Conservation (phyloP, 2,329 filamentous ascomycete species). For the Ophiosphaerella korrae region DNA sequence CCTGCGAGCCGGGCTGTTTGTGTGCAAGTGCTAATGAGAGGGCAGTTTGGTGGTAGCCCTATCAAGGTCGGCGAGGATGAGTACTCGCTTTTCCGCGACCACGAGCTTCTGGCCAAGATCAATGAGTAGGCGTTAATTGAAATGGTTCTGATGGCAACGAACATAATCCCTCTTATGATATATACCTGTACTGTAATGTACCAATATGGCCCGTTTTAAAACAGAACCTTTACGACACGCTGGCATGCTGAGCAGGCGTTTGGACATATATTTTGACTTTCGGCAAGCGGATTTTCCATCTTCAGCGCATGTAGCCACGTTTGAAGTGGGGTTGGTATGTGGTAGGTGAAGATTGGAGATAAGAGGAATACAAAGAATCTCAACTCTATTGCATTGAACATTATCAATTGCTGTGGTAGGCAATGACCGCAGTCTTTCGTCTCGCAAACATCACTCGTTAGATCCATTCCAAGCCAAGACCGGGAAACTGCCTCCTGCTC, state of each 20-base stretch:
- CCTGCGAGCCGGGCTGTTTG: too few relatives aligned
- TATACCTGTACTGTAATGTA: conserved; percentile 36
- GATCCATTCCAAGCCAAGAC: not conserved
- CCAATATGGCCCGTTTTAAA: conserved; percentile 21
- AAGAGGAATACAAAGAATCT: conserved; percentile 25
- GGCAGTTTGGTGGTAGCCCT: conserved; percentile 86
- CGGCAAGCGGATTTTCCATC: conserved; percentile 12
- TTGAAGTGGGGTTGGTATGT: conserved; percentile 4
- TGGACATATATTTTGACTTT: conserved; percentile 25
- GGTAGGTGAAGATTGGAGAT: conserved; percentile 8
- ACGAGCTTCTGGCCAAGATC: conserved; percentile 98
- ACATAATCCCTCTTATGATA: not conserved
- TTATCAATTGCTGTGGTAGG: not conserved
- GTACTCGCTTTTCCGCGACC: conserved; percentile 93
- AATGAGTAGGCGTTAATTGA: conserved; percentile 70
- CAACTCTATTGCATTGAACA: conserved; percentile 12
- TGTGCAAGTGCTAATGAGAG: conserved; percentile 43
- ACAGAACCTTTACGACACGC: conserved; percentile 26
- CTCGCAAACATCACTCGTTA: not conserved
- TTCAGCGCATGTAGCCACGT: conserved; percentile 20
- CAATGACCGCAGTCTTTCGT: not conserved
- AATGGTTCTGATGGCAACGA: not conserved
- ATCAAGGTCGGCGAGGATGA: conserved; percentile 98
- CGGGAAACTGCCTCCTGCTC: not conserved
- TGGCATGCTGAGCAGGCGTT: conserved; percentile 39